Conservation (phyloP, 208 protist species). For the Wallacemonas rigidus region DNA sequence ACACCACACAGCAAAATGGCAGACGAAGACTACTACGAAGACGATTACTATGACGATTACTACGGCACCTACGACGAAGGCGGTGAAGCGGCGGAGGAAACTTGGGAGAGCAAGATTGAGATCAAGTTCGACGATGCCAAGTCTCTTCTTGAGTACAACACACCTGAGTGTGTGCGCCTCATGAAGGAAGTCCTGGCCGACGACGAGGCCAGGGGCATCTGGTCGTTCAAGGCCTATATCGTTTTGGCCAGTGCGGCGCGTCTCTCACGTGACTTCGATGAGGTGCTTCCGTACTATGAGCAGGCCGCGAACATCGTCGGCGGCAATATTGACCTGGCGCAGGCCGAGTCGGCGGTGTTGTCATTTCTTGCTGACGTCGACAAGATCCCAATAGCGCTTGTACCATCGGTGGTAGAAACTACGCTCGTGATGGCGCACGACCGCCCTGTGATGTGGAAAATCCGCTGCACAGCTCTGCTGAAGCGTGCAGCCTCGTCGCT, state of each 20-base stretch:
- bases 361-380: constrained; percentile 90
- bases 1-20: constrained; percentile 17
- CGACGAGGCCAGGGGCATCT: constrained; percentile 73
- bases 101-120: constrained; percentile 63
- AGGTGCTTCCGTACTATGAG: constrained; percentile 81
- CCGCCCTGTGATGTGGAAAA: constrained; percentile 29
- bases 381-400: constrained; percentile 46
- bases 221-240: constrained; percentile 96
- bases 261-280: constrained; percentile 67
- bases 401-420: constrained; percentile 60
- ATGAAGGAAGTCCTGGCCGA: constrained; percentile 79
- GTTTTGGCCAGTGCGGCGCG: constrained; percentile 86
- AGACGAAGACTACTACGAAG: constrained; percentile 74
- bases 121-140: constrained; percentile 89
- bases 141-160: constrained; percentile 67
- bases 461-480: constrained; percentile 28
- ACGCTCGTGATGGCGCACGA: constrained; percentile 68
- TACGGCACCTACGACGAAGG: constrained; percentile 49
- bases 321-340: constrained; percentile 30
- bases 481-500: constrained; percentile 21
- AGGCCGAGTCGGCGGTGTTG: constrained; percentile 80
- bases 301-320: constrained; percentile 66
- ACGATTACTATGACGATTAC: constrained; percentile 88
- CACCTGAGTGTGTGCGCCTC: constrained; percentile 65
- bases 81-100: constrained; percentile 42